Percentiles rank a stretch among this genome's conserved stretches.
Evolutionary conservation across 192 early-diverging fungal species (phyloP).

Genomic region (Gonapodya prolifera): DNA sequence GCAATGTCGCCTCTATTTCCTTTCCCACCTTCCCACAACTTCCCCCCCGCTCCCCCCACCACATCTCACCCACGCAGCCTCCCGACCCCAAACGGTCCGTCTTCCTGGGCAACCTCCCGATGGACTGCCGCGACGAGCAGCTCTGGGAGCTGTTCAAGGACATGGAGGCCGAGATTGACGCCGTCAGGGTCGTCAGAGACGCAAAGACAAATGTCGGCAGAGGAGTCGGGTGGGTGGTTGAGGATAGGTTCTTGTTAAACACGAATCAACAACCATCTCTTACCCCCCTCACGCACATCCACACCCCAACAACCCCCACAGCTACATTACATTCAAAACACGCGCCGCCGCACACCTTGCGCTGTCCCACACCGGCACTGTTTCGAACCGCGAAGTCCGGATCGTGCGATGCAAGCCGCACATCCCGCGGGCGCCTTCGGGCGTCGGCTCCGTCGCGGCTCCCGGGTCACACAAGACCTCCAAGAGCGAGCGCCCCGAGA

Average conservation of each 20-base stretch:
- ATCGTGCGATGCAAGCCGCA: neutral
- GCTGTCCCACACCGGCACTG: neutral
- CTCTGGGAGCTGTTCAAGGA: constrained; percentile 30
- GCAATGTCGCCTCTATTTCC: neutral
- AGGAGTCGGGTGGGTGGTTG: neutral
- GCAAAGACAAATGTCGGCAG: neutral
- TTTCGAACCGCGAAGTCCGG: neutral
- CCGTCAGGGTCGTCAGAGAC: constrained; percentile 16
- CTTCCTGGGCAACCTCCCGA: constrained; percentile 41
- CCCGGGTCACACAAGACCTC: neutral
- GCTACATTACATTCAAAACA: neutral
- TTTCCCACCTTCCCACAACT: neutral
- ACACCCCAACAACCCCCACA: too few species aligned
- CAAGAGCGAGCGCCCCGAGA: neutral
- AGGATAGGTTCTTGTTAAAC: neutral
- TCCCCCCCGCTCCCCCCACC: neutral
- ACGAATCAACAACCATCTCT: neutral
- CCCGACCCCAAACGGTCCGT: constrained; percentile 64
- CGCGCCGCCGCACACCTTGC: neutral
- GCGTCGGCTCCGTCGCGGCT: neutral
- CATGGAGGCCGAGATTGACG: constrained; percentile 26
- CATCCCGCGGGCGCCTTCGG: neutral
- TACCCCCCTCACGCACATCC: neutral
- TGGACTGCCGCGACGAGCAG: constrained; percentile 31
- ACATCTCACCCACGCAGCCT: neutral